Conservation (phyloP, 768 basidiomycete species). For the Amanita exitialis region DNA sequence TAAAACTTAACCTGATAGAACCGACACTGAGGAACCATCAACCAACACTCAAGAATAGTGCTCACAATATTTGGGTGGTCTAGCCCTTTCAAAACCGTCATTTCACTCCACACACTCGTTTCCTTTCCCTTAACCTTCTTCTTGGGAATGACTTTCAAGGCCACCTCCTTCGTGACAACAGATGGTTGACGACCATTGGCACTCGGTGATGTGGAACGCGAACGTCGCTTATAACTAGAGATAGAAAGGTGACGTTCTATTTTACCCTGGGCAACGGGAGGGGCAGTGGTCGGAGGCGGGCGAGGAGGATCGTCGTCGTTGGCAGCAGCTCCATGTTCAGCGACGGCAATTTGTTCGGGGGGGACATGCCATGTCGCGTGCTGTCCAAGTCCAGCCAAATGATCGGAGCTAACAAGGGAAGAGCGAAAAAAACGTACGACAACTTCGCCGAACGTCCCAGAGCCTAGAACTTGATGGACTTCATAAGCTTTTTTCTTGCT, state of each 20-base stretch:
- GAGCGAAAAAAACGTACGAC: conserved; percentile 33
- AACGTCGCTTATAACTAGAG: conserved; percentile 10
- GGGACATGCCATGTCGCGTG: conserved; percentile 75
- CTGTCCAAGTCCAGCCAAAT: conserved; percentile 21
- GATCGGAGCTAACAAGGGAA: neutral
- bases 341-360: conserved; percentile 41
- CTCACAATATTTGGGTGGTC: conserved; percentile 87
- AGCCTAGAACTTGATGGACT: conserved; percentile 62
- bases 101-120: conserved; percentile 82
- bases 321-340: conserved; percentile 48
- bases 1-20: conserved; percentile 72
- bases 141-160: conserved; percentile 87
- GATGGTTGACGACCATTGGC: conserved; percentile 12
- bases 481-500: conserved; percentile 79
- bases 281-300: conserved; percentile 3
- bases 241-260: conserved; percentile 6
- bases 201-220: conserved; percentile 5
- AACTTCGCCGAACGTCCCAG: conserved; percentile 88
- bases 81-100: conserved; percentile 84
- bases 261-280: neutral
- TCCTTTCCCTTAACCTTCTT: conserved; percentile 94
- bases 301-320: conserved; percentile 11
- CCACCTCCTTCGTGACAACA: conserved; percentile 55
- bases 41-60: conserved; percentile 6
- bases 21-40: neutral